Evolutionary conservation across 305 asterid genomes (phyloP).

Genomic region (Rubia tinctorum): DNA sequence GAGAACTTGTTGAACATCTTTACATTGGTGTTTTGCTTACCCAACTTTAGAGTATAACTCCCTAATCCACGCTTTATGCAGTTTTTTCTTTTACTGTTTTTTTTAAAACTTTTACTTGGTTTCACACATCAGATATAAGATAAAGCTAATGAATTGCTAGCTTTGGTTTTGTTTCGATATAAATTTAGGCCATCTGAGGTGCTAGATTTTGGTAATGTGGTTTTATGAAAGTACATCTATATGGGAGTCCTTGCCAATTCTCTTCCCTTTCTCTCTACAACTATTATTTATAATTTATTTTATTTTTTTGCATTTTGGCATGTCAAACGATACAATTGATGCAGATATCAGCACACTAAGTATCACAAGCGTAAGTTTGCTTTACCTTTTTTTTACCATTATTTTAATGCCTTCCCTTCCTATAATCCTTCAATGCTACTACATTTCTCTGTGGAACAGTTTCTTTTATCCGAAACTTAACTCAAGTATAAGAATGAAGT

Average conservation of each 20-base stretch:
- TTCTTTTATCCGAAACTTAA: not conserved
- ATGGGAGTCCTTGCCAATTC: not conserved
- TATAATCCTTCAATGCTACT: not conserved
- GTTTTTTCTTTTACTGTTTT: not conserved
- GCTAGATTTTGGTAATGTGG: not conserved
- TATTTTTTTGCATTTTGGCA: slow-evolving; percentile 38
- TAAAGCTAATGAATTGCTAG: not conserved
- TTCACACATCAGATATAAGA: not conserved
- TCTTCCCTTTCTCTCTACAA: slow-evolving; percentile 1
- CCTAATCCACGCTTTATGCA: not conserved
- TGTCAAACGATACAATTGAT: slow-evolving; percentile 33
- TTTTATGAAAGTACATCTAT: too few relatives aligned
- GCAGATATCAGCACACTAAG: slow-evolving; percentile 98
- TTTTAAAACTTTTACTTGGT: not conserved
- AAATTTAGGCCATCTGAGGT: not conserved
- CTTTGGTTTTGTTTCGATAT: not conserved
- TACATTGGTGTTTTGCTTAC: not conserved
- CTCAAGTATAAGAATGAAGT: not conserved
- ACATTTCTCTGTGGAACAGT: not conserved
- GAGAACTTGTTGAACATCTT: not conserved
- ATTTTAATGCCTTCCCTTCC: slow-evolving; percentile 1
- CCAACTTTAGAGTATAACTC: not conserved
- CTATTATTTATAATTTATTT: slow-evolving; percentile 37
- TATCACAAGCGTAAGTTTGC: slow-evolving; percentile 91
- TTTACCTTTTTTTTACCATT: not conserved